Base-by-base conservation (phyloP, 176 grass and related monocot species). In the Carex myosuroides region DNA sequence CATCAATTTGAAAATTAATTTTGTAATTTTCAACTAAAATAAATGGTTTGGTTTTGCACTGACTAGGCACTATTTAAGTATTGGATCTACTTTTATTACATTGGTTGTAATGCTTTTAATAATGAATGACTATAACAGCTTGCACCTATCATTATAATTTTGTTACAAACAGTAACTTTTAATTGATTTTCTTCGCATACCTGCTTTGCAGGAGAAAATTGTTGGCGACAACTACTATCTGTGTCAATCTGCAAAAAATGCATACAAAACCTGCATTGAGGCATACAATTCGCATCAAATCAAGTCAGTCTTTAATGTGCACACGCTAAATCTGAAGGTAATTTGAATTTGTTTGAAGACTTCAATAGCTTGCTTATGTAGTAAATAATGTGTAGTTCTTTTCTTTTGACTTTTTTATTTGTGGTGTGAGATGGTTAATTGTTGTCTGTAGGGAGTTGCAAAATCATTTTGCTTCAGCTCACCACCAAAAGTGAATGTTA, bases 211-310 rank as follows among this genome's bases (percentile, higher is more conserved):
- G 76, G 76, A 79, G 32, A 79, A 79, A 79, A 79, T 79, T 57
- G 46, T 79, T 54, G 76, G 76, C 3, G 76, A 79, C 12, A 79
- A 79, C 55, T 79, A 79, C 21, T 79, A 79, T 59, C 59, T 79
- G 22, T 57, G 13, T 59, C 76, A 79, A 79, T 79, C 44, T 33
- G 76, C 76, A 4, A 79, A 79, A 79, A 26, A 18, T 79, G 76
- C 76, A 32, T 79, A 60, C 32, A 79, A 59, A 17, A 60, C 76
- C 22, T 79, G 55, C 76, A 79, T 79, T 60, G 48, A 57, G 55
- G 76, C 76, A 60, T 79, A 79, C 44, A 79, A 79, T 3, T 79
- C 76, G 1, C 76, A 79, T 79, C 30, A 54, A 79, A 79, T 58
- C 6, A 79, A 79, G 26, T 59, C 48, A 3, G 29, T 58, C 22